A percentile compares a stretch with the other conserved stretches of the same genome.
phyloP scores from a whole-genome alignment of 2,329 filamentous ascomycete species.

The Colletotrichum sublineola region DNA sequence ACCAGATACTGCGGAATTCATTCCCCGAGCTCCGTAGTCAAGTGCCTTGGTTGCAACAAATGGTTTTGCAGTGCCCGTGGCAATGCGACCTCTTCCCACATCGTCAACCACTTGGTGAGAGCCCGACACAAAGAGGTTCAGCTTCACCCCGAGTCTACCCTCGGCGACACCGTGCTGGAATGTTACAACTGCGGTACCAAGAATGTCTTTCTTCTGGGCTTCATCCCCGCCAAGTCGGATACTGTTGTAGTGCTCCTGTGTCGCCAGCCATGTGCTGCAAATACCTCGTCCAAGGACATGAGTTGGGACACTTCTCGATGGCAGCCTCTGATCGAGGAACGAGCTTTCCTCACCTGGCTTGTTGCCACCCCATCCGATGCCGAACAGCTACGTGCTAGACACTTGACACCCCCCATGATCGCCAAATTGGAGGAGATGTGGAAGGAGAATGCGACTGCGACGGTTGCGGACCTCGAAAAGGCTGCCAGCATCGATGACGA shows the following conservation, averaged over 20 bases:
- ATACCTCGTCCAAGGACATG: conserved; percentile 98
- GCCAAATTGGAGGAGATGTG: conserved; percentile 97
- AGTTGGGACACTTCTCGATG: conserved; percentile 99
- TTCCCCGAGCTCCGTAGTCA: conserved; percentile 94
- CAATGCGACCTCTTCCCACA: conserved; percentile 96
- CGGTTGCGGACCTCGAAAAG: conserved; percentile 91
- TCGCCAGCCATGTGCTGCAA: conserved; percentile 94
- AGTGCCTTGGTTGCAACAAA: conserved; percentile 94
- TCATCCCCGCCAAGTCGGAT: conserved; percentile 98
- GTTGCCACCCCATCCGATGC: conserved; percentile 90
- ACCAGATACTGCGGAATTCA: conserved; percentile 95
- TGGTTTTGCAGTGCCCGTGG: conserved; percentile 99
- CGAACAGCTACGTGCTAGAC: conserved; percentile 94
- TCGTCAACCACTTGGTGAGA: conserved; percentile 97
- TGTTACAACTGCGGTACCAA: conserved; percentile 99
- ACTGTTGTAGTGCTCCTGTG: conserved; percentile 97
- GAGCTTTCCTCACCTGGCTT: conserved; percentile 94
- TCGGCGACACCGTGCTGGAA: conserved; percentile 96
- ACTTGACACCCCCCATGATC: conserved; percentile 93
- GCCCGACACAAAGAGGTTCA: conserved; percentile 99
- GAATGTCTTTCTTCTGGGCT: conserved; percentile 96
- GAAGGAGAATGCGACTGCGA: conserved; percentile 94
- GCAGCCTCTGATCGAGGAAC: conserved; percentile 97
- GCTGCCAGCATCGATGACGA: conserved; percentile 93
- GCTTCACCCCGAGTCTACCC: conserved; percentile 90